phyloP scores from a whole-genome alignment of 352 stramenopile species.

The Phytophthora pisi region DNA sequence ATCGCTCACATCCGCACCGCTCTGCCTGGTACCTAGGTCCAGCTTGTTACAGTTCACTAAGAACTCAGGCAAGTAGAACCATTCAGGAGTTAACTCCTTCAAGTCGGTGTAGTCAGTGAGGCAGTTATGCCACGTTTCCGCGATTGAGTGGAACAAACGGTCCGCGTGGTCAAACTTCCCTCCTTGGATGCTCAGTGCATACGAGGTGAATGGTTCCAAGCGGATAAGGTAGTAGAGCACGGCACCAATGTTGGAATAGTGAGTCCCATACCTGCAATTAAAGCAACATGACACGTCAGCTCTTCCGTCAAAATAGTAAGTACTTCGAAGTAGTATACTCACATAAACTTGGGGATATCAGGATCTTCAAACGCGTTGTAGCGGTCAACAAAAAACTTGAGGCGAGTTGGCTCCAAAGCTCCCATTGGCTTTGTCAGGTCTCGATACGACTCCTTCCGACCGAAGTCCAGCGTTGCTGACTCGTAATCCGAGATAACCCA shows the following conservation, averaged over 20 bases:
- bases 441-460: constrained; percentile 87
- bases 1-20: constrained; percentile 88
- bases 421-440: constrained; percentile 98
- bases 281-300: constrained; percentile 10
- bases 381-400: constrained; percentile 94
- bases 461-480: constrained; percentile 68
- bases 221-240: constrained; percentile 99
- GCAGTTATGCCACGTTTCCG: constrained; percentile 90
- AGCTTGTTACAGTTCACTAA: constrained; percentile 89
- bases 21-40: constrained; percentile 83
- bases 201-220: constrained; percentile 97
- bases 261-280: constrained; percentile 80
- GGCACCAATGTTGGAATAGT: constrained; percentile 93
- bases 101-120: constrained; percentile 91
- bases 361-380: constrained; percentile 92
- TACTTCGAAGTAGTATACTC: constrained; percentile 23
- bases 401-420: constrained; percentile 92
- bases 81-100: constrained; percentile 95
- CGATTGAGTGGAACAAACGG: constrained; percentile 92
- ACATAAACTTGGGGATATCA: constrained; percentile 91
- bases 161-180: constrained; percentile 95
- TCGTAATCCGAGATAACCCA: constrained; percentile 92
- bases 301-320: not conserved
- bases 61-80: constrained; percentile 93
- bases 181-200: constrained; percentile 95